phyloP scores from a whole-genome alignment of 495 filamentous ascomycete species.

The Zalerion maritima region DNA sequence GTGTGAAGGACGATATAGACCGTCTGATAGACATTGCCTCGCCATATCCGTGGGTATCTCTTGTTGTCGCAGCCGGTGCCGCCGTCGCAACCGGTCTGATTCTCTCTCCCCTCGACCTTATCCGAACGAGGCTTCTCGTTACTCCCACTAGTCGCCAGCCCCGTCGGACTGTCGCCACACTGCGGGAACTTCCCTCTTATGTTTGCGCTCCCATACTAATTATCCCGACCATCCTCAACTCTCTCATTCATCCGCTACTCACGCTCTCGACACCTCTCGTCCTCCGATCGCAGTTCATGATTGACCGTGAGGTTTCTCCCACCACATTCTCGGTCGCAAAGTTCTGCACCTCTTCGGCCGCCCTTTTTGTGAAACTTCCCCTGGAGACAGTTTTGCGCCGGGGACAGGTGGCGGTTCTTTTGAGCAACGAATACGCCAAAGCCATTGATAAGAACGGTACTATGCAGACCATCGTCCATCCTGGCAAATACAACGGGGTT shows the following conservation, averaged over 20 bases:
- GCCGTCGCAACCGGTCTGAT: constrained; percentile 64
- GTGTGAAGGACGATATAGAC: constrained; percentile 39
- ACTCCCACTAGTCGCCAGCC: constrained; percentile 60
- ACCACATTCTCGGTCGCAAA: constrained; percentile 60
- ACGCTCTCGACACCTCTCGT: constrained; percentile 67
- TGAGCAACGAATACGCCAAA: constrained; percentile 23
- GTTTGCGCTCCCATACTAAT: constrained; percentile 55
- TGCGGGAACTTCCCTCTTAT: constrained; percentile 64
- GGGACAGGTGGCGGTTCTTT: constrained; percentile 58
- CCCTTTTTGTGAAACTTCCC: constrained; percentile 71
- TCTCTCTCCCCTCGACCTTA: constrained; percentile 74
- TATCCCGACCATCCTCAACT: constrained; percentile 73
- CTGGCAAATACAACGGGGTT: constrained; percentile 65
- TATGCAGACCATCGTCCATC: constrained; percentile 57
- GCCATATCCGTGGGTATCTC: constrained; percentile 54
- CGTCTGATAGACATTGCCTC: constrained; percentile 45
- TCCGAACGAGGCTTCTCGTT: constrained; percentile 73
- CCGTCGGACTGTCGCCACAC: constrained; percentile 56
- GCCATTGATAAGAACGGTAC: constrained; percentile 23
- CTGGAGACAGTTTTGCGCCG: constrained; percentile 83
- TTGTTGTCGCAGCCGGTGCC: constrained; percentile 71
- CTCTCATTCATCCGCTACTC: constrained; percentile 66
- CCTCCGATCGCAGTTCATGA: constrained; percentile 57
- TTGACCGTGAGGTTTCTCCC: constrained; percentile 73
- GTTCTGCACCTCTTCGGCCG: constrained; percentile 62